Percentiles rank a stretch among this genome's conserved stretches.
Conservation (phyloP, 2,329 filamentous ascomycete species). For the Cryphonectria japonica region DNA sequence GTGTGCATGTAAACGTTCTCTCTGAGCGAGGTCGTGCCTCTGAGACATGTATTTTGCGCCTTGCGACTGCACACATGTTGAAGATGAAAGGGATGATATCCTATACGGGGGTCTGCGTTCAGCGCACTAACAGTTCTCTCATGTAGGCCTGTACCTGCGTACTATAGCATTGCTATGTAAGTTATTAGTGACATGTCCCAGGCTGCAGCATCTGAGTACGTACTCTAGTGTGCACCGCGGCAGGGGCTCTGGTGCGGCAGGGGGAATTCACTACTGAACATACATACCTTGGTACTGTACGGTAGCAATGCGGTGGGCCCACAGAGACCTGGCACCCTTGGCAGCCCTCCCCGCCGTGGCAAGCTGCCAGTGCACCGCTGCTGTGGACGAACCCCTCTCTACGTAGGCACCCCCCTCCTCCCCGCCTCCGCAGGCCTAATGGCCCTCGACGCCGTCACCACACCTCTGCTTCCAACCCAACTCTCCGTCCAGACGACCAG, state of each 20-base stretch:
- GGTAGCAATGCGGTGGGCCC: neutral
- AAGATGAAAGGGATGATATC: neutral
- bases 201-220: neutral
- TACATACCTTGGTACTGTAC: neutral
- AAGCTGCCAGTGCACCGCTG: neutral
- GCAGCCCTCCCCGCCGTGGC: neutral
- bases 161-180: neutral
- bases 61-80: too few relatives aligned
- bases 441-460: conserved; percentile 2
- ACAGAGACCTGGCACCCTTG: neutral
- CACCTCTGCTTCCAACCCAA: neutral
- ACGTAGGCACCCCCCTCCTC: neutral
- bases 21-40: neutral
- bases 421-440: neutral
- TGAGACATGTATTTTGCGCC: too few relatives aligned
- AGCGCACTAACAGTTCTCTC: neutral
- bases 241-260: too few relatives aligned
- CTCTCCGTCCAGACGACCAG: neutral
- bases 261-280: neutral
- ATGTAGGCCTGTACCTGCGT: neutral
- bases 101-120: neutral
- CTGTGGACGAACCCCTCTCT: neutral
- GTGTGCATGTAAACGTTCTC: neutral
- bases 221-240: neutral
- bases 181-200: neutral